phyloP scores from a whole-genome alignment of 257 asterid species.

The Nicotiana otophora region DNA sequence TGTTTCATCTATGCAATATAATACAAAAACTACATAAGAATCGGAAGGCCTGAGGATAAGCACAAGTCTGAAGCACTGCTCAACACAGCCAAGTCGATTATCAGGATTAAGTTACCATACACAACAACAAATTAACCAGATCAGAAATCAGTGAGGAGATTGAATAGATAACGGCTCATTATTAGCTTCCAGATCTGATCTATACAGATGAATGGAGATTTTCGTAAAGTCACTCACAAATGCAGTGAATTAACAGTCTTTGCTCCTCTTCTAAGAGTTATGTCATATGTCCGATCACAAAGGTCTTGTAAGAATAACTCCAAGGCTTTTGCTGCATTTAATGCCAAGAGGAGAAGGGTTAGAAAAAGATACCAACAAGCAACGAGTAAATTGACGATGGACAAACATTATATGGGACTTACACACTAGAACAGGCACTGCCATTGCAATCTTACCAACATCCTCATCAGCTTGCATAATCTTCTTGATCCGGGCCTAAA shows the following conservation, averaged over 20 bases:
- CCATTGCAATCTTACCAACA: conserved; percentile 95
- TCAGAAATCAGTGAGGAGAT: background rate
- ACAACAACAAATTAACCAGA: background rate
- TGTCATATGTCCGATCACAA: conserved; percentile 94
- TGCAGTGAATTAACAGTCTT: conserved; percentile 88
- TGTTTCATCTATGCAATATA: background rate
- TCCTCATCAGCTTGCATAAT: conserved; percentile 98
- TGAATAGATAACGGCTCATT: background rate
- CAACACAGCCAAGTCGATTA: background rate
- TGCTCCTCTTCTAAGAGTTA: conserved; percentile 90
- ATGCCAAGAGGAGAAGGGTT: conserved; percentile 12
- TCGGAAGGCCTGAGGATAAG: background rate
- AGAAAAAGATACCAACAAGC: background rate
- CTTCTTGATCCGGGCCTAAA: conserved; percentile 85
- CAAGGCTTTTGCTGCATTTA: conserved; percentile 84
- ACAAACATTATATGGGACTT: conserved; percentile 21
- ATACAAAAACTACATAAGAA: background rate
- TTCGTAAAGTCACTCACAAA: conserved; percentile 49
- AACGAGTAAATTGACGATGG: background rate
- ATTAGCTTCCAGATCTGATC: background rate
- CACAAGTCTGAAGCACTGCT: background rate
- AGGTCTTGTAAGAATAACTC: conserved; percentile 97
- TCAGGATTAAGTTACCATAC: background rate
- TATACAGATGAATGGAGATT: background rate
- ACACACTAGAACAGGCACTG: conserved; percentile 96